Evolutionary conservation across 2,329 filamentous ascomycete genomes (phyloP), one percentile per base, ranked within the genome.

Genomic region (Sporothrix phasma): DNA sequence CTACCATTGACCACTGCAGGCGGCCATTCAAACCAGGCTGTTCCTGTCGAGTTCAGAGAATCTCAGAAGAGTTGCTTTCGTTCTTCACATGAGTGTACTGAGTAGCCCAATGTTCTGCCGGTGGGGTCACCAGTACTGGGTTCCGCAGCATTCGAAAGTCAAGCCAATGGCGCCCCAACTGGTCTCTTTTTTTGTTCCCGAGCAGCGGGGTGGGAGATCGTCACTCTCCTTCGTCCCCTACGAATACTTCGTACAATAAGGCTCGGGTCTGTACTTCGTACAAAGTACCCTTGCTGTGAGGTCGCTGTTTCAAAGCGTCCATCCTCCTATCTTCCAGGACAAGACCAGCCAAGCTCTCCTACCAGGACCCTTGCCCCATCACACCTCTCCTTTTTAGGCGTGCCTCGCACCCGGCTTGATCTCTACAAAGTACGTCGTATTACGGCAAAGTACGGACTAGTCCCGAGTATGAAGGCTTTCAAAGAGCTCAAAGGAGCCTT

Each of bases 221-320:
- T 19, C 56, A 45, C 22, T 59, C n/a, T n/a, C n/a, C n/a, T n/a
- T n/a, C n/a, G n/a, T n/a, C n/a, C n/a, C n/a, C n/a, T n/a, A n/a
- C n/a, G n/a, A n/a, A n/a, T n/a, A n/a, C n/a, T n/a, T n/a, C n/a
- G 60, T 10, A 62, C 51, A 51, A 49, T 49, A 62, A 54, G 34
- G 46, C 59, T 53, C 46, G 47, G 34, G 37, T 43, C 46, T 62
- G 34, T 22, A n/a, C n/a, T n/a, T n/a, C n/a, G n/a, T n/a, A n/a
- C n/a, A n/a, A n/a, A n/a, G n/a, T n/a, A 54, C 47, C 34, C 60
- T 62, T 51, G 37, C 34, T 19, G 19, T 6, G 39, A 37, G 24
- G 59, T 61, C 60, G 60, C 46, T 43, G 60, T 62, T 62, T 62
- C 60, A 62, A 62, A 62, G 43, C 31, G 60, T 37, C 46, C 60